phyloP scores from a whole-genome alignment of 306 rosid genomes.

The Malus sylvestris region DNA sequence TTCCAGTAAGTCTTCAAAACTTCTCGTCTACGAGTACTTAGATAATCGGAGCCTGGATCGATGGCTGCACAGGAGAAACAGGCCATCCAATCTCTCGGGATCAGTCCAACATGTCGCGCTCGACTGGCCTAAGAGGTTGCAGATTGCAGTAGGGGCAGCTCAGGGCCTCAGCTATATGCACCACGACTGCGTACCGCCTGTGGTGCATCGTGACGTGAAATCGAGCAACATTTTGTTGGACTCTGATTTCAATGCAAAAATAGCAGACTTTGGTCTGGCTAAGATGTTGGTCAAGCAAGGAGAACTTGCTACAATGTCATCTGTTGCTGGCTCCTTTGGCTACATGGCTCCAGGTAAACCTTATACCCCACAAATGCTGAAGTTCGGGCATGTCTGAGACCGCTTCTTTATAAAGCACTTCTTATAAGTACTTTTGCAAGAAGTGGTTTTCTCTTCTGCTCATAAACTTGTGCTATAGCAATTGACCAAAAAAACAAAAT shows the following conservation, averaged over 20 bases:
- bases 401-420: no score
- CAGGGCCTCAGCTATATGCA: conserved; percentile 87
- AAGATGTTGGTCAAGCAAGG: conserved; percentile 59
- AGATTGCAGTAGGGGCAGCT: conserved; percentile 63
- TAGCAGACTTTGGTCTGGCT: conserved; percentile 85
- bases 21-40: conserved; percentile 69
- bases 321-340: conserved; percentile 81
- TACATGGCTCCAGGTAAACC: conserved; percentile 88
- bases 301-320: conserved; percentile 66
- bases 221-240: conserved; percentile 77
- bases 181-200: conserved; percentile 55
- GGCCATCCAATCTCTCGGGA: conserved; percentile 19
- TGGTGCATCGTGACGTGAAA: conserved; percentile 75
- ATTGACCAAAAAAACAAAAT: no score
- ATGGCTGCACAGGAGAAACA: conserved; percentile 47
- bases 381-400: not conserved
- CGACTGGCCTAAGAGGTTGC: conserved; percentile 66
- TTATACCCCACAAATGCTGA: not conserved
- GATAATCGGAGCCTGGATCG: conserved; percentile 64
- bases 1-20: conserved; percentile 46
- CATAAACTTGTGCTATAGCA: no score
- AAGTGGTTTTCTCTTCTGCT: no score
- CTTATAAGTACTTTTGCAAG: no score
- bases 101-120: conserved; percentile 19
- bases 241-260: conserved; percentile 61